Evolutionary conservation across 177 flowering plant genomes (phyloP), one percentile per base, ranked within the genome.

Genomic region (Vitis hybrid): DNA sequence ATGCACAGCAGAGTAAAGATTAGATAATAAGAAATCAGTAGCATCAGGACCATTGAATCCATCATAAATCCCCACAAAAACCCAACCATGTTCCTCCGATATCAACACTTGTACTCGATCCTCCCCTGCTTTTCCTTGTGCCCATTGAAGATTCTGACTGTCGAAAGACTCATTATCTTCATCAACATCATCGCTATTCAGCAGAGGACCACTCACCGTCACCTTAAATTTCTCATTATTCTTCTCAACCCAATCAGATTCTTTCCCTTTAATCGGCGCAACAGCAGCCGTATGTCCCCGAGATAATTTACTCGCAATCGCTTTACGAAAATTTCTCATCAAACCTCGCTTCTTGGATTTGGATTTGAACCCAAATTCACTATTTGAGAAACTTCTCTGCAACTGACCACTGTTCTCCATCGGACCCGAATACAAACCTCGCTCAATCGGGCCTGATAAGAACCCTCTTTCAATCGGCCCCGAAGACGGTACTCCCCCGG

Each of bases 11-110:
- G 76, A 2, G 57, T 85, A 89, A 2, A 89, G 76, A 80, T 89
- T 86, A 4, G 80, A 70, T 10, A 87, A 73, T 11, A 89, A 72
- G 61, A 73, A 86, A 82, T 89, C 90, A 24, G 93, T 87, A 14
- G 93, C 93, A 83, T 89, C 93, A 10, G 91, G 93, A 51, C 93
- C 93, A 67, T 83, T 89, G 52, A 89, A 89, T 8, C 93, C 86
- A 60, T 83, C 86, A 63, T 80, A 83, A 67, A 83, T 83, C 59
- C 86, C 86, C n/a, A 83, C 86, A 62, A 86, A 89, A 64, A 86
- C 82, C 91, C 91, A 89, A 2, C 88, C 90, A 56, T 81, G 74
- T 48, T 84, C 83, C 60, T 89, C 91, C 0, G 93, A 89, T 3
- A 87, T 67, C 60, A 89, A 86, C 6, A 89, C 69, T 35, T 83